phyloP scores from a whole-genome alignment of 495 filamentous ascomycete species.

The Hypoxylon intermedium region DNA sequence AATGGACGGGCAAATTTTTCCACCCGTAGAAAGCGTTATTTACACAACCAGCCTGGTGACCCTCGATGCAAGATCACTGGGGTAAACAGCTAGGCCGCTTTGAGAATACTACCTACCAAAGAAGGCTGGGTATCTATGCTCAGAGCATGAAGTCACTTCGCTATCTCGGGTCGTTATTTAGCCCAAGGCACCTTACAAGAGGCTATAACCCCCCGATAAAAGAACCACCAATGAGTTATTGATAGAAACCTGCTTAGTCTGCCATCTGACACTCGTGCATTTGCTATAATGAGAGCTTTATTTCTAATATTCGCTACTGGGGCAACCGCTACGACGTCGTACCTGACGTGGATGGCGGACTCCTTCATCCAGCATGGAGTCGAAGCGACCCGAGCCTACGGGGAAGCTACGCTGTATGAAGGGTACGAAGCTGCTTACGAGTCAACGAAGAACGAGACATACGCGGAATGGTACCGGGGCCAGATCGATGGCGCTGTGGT shows the following conservation, averaged over 20 bases:
- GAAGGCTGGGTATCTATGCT: not conserved
- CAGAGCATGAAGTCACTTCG: not conserved
- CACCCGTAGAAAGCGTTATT: constrained; percentile 7
- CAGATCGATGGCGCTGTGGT: constrained; percentile 52
- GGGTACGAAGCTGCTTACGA: constrained; percentile 48
- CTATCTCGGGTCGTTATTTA: not conserved
- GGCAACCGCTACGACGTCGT: constrained; percentile 33
- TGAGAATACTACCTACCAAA: constrained; percentile 12
- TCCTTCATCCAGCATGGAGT: constrained; percentile 57
- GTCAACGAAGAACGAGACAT: constrained; percentile 42
- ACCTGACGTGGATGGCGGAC: constrained; percentile 56
- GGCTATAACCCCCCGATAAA: not conserved
- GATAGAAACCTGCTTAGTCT: not conserved
- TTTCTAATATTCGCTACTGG: constrained; percentile 23
- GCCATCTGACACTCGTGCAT: not conserved
- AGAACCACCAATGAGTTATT: not conserved
- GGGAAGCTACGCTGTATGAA: constrained; percentile 49
- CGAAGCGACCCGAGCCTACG: constrained; percentile 44
- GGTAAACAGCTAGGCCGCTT: constrained; percentile 14
- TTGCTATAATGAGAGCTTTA: constrained; percentile 13
- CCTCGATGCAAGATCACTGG: not conserved
- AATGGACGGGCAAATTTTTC: constrained; percentile 2
- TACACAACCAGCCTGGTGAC: not conserved
- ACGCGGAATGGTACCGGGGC: constrained; percentile 41
- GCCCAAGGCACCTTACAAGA: not conserved